Conservation (phyloP, 78 protist species). For the Pigoraptor vietnamica region DNA sequence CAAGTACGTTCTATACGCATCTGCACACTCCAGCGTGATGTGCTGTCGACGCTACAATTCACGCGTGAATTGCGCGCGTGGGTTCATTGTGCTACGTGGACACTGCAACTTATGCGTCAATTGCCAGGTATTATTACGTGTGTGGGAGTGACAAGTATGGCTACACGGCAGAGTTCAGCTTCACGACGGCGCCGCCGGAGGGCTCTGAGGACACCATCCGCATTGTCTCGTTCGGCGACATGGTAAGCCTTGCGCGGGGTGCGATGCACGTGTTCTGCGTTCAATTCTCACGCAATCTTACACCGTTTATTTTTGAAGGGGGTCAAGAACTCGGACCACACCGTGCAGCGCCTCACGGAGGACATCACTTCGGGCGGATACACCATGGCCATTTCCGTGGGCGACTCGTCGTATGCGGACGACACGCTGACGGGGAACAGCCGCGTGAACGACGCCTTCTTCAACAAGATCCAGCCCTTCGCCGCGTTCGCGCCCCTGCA, state of each 20-base stretch:
- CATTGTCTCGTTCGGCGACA: background rate
- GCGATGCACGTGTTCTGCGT: background rate
- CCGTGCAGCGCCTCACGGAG: background rate
- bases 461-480: background rate
- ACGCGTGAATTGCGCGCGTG: too few species aligned
- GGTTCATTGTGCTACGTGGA: background rate
- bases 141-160: background rate
- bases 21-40: too few species aligned
- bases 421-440: background rate
- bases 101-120: too few species aligned
- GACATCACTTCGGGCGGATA: background rate
- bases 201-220: background rate
- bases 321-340: background rate
- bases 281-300: background rate
- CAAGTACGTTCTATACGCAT: background rate
- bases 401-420: slow-evolving; percentile 14
- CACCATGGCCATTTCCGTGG: background rate
- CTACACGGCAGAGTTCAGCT: background rate
- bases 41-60: too few species aligned
- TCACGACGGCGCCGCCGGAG: background rate
- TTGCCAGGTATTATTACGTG: background rate
- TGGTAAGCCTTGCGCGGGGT: background rate
- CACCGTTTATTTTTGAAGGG: background rate
- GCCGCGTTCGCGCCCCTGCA: slow-evolving; percentile 9
- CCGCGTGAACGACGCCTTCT: background rate